phyloP scores from a whole-genome alignment of 1,284 basidiomycete species.

The Ganoderma meredithae region DNA sequence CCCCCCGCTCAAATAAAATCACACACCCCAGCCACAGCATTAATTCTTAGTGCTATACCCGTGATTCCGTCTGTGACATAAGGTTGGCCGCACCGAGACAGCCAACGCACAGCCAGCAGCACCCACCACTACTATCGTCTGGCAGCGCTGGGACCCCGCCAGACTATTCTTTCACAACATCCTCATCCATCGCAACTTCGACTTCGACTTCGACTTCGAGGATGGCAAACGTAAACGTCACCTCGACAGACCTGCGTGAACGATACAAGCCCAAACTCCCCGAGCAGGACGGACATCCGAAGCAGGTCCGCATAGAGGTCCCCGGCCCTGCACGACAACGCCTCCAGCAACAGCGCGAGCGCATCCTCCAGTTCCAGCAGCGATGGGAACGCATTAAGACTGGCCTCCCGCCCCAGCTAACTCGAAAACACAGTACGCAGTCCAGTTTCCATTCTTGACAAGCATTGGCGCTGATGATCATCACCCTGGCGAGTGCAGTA shows the following conservation, averaged over 20 bases:
- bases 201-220: not conserved
- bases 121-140: not conserved
- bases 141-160: not conserved
- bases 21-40: not conserved
- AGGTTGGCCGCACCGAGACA: not conserved
- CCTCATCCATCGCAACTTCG: not conserved
- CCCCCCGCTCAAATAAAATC: not conserved
- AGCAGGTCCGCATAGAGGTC: not conserved
- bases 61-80: not conserved
- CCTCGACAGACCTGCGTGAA: not conserved
- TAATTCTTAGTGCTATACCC: not conserved
- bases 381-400: constrained; percentile 42
- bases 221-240: not conserved
- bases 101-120: not conserved
- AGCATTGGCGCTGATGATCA: not conserved
- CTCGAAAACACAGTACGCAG: constrained; percentile 39
- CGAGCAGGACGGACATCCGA: not conserved
- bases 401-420: constrained; percentile 41
- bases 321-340: constrained; percentile 8
- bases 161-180: too few relatives aligned
- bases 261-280: not conserved
- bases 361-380: constrained; percentile 37
- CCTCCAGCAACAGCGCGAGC: constrained; percentile 31
- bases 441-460: not conserved
- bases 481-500: constrained; percentile 29